phyloP scores from a whole-genome alignment of 495 filamentous ascomycete species.

The Cairneyella variabilis region DNA sequence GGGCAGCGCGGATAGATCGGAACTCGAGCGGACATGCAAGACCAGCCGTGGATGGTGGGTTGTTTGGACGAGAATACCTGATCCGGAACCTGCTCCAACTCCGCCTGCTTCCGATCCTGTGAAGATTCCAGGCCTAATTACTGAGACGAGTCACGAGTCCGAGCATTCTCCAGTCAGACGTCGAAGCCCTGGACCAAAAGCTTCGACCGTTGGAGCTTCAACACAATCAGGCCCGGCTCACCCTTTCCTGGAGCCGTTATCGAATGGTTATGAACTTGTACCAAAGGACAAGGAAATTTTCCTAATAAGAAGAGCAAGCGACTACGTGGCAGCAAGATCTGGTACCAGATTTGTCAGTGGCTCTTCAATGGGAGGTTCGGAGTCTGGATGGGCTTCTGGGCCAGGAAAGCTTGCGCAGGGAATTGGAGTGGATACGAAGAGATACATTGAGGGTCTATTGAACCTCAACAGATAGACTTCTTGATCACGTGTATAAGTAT shows the following conservation, averaged over 20 bases:
- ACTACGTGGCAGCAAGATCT: slow-evolving; percentile 40
- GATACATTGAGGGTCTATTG: slow-evolving; percentile 80
- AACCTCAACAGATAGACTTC: slow-evolving; percentile 47
- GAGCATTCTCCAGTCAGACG: not conserved
- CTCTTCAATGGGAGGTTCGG: slow-evolving; percentile 21
- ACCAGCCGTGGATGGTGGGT: slow-evolving; percentile 95
- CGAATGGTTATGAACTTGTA: slow-evolving; percentile 3
- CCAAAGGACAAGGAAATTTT: slow-evolving; percentile 65
- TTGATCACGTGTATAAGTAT: no score
- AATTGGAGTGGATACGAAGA: slow-evolving; percentile 79
- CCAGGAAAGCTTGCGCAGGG: slow-evolving; percentile 72
- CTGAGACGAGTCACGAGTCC: slow-evolving; percentile 10
- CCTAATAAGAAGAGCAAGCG: slow-evolving; percentile 73
- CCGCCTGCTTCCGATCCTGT: slow-evolving; percentile 4
- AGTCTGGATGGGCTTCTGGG: slow-evolving; percentile 43
- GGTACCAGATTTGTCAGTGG: slow-evolving; percentile 23
- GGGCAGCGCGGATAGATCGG: slow-evolving; percentile 53
- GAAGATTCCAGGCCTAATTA: slow-evolving; percentile 8
- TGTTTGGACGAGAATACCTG: slow-evolving; percentile 77
- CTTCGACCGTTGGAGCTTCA: slow-evolving; percentile 15
- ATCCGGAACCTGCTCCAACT: slow-evolving; percentile 27
- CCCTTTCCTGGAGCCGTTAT: slow-evolving; percentile 17
- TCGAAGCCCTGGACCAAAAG: not conserved
- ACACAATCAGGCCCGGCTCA: slow-evolving; percentile 22
- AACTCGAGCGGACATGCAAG: slow-evolving; percentile 85